A percentile compares a stretch with the other conserved stretches of the same genome.
phyloP scores from a whole-genome alignment of 2,329 filamentous ascomycete species.

The Microcyclospora tardicrescens region DNA sequence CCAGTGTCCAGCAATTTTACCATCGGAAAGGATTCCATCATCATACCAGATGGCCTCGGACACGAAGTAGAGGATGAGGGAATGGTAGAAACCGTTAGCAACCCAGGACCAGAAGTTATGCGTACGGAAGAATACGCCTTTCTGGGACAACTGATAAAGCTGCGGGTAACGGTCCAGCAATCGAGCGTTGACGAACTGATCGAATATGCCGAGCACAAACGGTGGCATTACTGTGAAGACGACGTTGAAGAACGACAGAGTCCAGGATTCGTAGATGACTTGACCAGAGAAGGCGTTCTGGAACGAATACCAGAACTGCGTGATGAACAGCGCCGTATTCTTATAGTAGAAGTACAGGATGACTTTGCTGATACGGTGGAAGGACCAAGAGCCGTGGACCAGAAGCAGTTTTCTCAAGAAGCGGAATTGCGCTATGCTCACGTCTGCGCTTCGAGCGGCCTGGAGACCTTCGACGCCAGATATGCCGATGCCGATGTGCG shows the following conservation, averaged over 20 bases:
- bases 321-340: constrained; percentile 97
- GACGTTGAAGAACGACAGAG: constrained; percentile 97
- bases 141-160: constrained; percentile 84
- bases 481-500: constrained; percentile 94
- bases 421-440: constrained; percentile 90
- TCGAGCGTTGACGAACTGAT: constrained; percentile 92
- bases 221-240: constrained; percentile 92
- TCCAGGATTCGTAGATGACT: constrained; percentile 99
- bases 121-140: constrained; percentile 84
- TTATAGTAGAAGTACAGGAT: constrained; percentile 99
- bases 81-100: constrained; percentile 89
- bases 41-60: constrained; percentile 68
- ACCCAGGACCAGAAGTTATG: constrained; percentile 92
- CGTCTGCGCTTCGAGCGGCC: constrained; percentile 87
- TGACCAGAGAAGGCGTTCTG: constrained; percentile 97
- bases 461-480: constrained; percentile 94
- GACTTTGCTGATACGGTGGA: constrained; percentile 91
- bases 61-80: constrained; percentile 79
- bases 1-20: constrained; percentile 83
- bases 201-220: constrained; percentile 87
- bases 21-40: constrained; percentile 67
- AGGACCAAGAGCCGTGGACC: constrained; percentile 95
- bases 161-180: constrained; percentile 92
- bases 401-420: constrained; percentile 87
- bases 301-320: constrained; percentile 96